Percentiles rank a stretch among this genome's conserved stretches.
phyloP scores from a whole-genome alignment of 2,329 filamentous ascomycete genomes.

The Curvularia verruculosa region DNA sequence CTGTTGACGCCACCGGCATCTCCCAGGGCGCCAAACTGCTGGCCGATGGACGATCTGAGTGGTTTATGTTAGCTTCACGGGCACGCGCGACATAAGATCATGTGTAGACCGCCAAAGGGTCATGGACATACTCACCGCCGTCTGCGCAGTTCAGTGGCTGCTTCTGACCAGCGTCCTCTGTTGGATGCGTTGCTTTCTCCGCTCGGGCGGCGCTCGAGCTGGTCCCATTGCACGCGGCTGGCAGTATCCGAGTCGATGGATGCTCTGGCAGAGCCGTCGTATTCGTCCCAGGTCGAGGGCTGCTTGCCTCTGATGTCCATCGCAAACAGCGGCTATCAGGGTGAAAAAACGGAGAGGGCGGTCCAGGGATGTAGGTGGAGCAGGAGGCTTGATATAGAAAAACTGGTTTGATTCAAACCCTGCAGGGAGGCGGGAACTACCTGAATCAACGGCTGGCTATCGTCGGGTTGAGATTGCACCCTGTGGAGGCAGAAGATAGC shows the following conservation, averaged over 20 bases:
- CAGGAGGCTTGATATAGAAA: slow-evolving; percentile 16
- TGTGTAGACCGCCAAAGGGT: not conserved
- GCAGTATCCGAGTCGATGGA: slow-evolving; percentile 49
- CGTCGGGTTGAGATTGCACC: slow-evolving; percentile 35
- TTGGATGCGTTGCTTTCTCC: slow-evolving; percentile 37
- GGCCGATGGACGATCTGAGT: slow-evolving; percentile 54
- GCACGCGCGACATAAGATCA: not conserved
- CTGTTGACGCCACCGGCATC: slow-evolving; percentile 91
- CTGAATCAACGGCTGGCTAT: slow-evolving; percentile 35
- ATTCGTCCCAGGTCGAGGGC: slow-evolving; percentile 55
- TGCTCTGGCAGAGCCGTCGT: slow-evolving; percentile 51
- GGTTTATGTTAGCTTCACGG: slow-evolving; percentile 10
- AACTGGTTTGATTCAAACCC: slow-evolving; percentile 30
- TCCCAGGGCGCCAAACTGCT: slow-evolving; percentile 59
- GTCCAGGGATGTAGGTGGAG: slow-evolving; percentile 11
- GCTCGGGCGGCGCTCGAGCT: slow-evolving; percentile 40
- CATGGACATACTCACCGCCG: slow-evolving; percentile 41
- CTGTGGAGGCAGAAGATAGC: slow-evolving; percentile 21
- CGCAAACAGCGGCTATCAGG: slow-evolving; percentile 14
- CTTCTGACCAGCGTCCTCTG: slow-evolving; percentile 29
- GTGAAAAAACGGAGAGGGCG: slow-evolving; percentile 1
- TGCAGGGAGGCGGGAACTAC: slow-evolving; percentile 44
- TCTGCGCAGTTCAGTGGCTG: slow-evolving; percentile 42
- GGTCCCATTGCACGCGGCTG: slow-evolving; percentile 50
- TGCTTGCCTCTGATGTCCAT: slow-evolving; percentile 50